Base-by-base conservation (phyloP, 129 eudicot genomes). In the Dittrichia graveolens region DNA sequence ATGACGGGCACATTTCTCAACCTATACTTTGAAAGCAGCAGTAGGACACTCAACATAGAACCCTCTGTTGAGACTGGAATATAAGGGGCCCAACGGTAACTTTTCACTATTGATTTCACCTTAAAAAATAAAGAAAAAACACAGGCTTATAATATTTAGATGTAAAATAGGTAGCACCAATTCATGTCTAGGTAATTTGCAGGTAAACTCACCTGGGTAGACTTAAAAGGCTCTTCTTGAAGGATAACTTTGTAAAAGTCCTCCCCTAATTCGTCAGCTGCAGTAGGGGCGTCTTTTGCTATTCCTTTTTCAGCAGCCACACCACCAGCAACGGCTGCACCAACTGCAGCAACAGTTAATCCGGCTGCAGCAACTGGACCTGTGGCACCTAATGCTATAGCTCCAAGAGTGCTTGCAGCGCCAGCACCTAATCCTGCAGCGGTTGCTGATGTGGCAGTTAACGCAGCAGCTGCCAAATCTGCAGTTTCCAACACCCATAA, bases 201-300 rank as follows among this genome's bases (percentile, higher is more conserved):
- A 40, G 56, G 37, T 34, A 16, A 47, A 50, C 85, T 79, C 73
- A 94, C 96, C 52, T 83, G 86, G 48, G 96, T 83, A 13, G 98
- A 94, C 83, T 86, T 90, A 69, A 94, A 94, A 64, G 98, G 98
- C 69, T 94, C 98, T 83, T 90, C 93, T 74, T 94, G 85, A 47
- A 94, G 87, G 18, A 94, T 78, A 67, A 94, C 81, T 82, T 90
- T 94, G 83, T 90, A 94, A 64, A 94, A 94, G 78, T 94, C 98
- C 78, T 90, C 93, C 3, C 98, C 98, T 57, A 94, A 69, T 67
- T 84, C 87, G 69, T 86, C 84, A 6, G 87, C 96, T 0, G 92
- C 96, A 9, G 96, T 84, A 0, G 88, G 82, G 4, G 96, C 98
- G 41, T 90, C 95, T 69, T 79, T 90, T 13, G 86, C 92, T 76